Conservation (phyloP, 441 rosid genomes). For the Biscutella laevigata region DNA sequence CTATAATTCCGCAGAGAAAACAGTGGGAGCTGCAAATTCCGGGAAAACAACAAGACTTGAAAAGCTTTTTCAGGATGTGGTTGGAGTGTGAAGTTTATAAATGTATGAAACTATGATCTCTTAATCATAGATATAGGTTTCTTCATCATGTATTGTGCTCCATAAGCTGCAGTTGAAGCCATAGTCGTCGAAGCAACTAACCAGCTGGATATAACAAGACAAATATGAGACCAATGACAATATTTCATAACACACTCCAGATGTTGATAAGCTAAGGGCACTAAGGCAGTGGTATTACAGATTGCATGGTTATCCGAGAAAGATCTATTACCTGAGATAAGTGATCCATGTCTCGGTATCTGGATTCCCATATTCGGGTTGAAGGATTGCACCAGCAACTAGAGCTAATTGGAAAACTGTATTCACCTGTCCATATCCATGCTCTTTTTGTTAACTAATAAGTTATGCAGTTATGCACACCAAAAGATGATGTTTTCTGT, state of each 20-base stretch:
- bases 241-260: conserved; percentile 1
- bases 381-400: conserved; percentile 78
- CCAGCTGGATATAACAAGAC: conserved; percentile 48
- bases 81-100: neutral
- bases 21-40: neutral
- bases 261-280: neutral
- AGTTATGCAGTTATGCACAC: neutral
- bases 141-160: conserved; percentile 51
- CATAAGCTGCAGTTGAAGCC: conserved; percentile 72
- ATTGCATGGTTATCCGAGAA: neutral
- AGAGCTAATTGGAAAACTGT: conserved; percentile 80
- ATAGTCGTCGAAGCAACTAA: conserved; percentile 69
- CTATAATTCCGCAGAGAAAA: neutral
- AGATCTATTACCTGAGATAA: conserved; percentile 48
- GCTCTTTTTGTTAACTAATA: neutral
- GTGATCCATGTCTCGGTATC: conserved; percentile 59
- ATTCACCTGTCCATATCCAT: conserved; percentile 50
- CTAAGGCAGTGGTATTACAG: too few relatives aligned
- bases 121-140: conserved; percentile 33
- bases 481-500: too few relatives aligned
- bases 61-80: neutral
- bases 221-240: neutral
- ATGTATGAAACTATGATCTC: conserved; percentile 25
- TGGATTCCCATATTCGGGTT: conserved; percentile 63
- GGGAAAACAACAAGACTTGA: neutral